Evolutionary conservation across 2,329 filamentous ascomycete species (phyloP).

Genomic region (Fusarium pilosicola): DNA sequence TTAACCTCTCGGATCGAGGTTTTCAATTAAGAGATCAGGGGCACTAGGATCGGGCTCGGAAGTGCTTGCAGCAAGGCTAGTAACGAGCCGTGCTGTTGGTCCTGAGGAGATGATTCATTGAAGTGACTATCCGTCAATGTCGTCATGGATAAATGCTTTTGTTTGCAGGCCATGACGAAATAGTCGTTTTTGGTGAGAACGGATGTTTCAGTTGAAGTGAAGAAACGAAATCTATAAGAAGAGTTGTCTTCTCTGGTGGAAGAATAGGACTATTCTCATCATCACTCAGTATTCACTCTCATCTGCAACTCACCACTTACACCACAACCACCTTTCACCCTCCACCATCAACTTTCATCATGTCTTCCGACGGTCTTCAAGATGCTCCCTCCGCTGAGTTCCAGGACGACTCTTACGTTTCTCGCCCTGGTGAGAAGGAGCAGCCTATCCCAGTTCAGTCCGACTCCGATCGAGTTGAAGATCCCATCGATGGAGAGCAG

Average conservation of each 20-base stretch:
- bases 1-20: conserved; percentile 22
- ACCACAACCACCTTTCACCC: not conserved
- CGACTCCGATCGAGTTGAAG: conserved; percentile 31
- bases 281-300: not conserved
- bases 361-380: conserved; percentile 28
- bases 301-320: not conserved
- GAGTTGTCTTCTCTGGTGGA: not conserved
- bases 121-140: conserved; percentile 27
- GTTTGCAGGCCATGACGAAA: conserved; percentile 23
- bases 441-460: conserved; percentile 35
- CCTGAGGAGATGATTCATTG: conserved; percentile 36
- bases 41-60: conserved; percentile 11
- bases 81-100: conserved; percentile 3
- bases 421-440: conserved; percentile 31
- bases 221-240: conserved; percentile 20
- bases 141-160: conserved; percentile 36
- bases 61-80: conserved; percentile 18
- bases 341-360: not conserved
- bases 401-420: conserved; percentile 31
- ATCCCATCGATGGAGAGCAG: conserved; percentile 20
- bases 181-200: not conserved
- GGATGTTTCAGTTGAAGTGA: not conserved
- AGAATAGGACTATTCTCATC: accelerated
- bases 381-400: conserved; percentile 22
- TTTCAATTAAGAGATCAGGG: not conserved